Evolutionary conservation across 257 asterid genomes (phyloP).

Genomic region (Datura wrightii): DNA sequence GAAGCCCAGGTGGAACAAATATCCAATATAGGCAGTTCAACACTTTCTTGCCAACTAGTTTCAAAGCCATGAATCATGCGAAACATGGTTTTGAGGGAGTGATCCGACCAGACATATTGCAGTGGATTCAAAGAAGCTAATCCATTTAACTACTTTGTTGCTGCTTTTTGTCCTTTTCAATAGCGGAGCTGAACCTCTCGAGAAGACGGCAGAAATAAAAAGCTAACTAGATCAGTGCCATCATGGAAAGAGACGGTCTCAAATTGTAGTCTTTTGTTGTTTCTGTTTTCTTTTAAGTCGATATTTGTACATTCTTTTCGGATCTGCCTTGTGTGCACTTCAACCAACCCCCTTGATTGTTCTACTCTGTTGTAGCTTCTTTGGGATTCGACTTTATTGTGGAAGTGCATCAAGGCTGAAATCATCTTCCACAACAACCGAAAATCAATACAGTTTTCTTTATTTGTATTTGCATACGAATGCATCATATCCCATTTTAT

Average conservation of each 20-base stretch:
- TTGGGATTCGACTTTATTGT: neutral
- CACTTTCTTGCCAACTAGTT: conserved; percentile 42
- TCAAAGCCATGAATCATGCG: conserved; percentile 34
- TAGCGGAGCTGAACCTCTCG: neutral
- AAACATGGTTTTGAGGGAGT: conserved; percentile 52
- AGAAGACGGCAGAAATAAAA: conserved; percentile 5
- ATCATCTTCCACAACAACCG: neutral
- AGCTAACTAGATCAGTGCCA: neutral
- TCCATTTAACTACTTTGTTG: neutral
- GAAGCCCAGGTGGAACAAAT: conserved; percentile 53
- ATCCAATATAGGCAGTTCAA: conserved; percentile 64
- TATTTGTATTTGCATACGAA: neutral
- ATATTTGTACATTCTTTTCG: neutral
- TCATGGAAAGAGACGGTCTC: neutral
- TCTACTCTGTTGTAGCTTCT: conserved; percentile 35
- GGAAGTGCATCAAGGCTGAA: neutral
- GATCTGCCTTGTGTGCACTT: conserved; percentile 22
- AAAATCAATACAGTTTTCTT: neutral
- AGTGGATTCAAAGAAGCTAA: conserved; percentile 57
- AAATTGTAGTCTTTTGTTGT: neutral
- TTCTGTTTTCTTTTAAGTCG: neutral
- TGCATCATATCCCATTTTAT: neutral
- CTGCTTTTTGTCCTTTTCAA: conserved; percentile 34
- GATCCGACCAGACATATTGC: conserved; percentile 65
- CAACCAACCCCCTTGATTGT: neutral